Base-by-base conservation (phyloP, 345 rosid genomes). In the Garcia nutans region DNA sequence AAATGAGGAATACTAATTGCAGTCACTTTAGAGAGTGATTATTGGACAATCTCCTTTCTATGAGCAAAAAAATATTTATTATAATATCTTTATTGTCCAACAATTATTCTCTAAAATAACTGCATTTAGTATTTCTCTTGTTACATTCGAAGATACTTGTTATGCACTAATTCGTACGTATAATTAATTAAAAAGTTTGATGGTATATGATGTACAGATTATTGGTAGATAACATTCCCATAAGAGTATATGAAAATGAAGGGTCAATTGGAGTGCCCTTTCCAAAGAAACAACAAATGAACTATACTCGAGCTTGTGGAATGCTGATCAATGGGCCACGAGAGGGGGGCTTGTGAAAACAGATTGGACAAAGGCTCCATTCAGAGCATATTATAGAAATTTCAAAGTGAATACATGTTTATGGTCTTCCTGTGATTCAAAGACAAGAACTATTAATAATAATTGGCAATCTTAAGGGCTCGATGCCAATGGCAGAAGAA, bases 261-360 rank as follows among this genome's bases (percentile, higher is more conserved):
- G 80, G 71, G 26, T 65, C 66, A 4, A 45, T 44, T n/a, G 80
- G 80, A 15, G 71, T 77, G 55, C 80, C 76, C 20, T 77, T 71
- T 59, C 80, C 80, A 0, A 77, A 77, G 50, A 77, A 72, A 0
- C 71, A 77, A 23, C 59, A 72, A 11, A 77, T 77, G 80, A 71
- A 11, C 65, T 77, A 0, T 65, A 71, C 75, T 77, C 76, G 1
- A 77, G 80, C 66, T 59, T 77, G 3, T 77, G 80, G 80, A n/a
- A 77, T 71, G 80, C 76, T 9, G 80, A 77, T 7, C 71, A 77
- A 44, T 77, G 80, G 80, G 80, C 80, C 3, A 77, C 80, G n/a
- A 77, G 80, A 71, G 80, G 80, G 20, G 80, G 80, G 41, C 50
- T 42, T 6, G 56, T 77, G 31, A 77, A 77, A 71, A 65, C 80